These are phyloP conservation scores for Anthracocystis panici-leucophaei DNA, from an alignment of 1,284 basidiomycete genomes.

Conservation along the genomic window DNA sequence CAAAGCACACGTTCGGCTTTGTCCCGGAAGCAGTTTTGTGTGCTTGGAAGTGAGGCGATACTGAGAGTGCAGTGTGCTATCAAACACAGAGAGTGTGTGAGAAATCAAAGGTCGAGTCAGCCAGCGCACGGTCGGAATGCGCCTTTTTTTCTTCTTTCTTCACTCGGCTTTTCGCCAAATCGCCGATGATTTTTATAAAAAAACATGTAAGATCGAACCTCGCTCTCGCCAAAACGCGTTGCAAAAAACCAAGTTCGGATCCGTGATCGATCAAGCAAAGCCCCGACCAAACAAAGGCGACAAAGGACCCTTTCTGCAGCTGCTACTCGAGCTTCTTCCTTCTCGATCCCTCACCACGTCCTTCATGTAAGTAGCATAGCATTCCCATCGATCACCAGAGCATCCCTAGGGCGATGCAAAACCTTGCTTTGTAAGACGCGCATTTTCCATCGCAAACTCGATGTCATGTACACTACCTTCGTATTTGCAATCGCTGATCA, in stretches of 20 bases:
- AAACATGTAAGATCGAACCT: constrained; percentile 22
- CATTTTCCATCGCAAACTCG: neutral
- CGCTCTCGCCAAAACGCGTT: neutral
- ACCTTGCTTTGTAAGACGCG: neutral
- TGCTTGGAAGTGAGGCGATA: neutral
- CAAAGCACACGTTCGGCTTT: constrained; percentile 9
- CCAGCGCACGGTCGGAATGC: constrained; percentile 13
- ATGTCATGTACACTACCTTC: neutral
- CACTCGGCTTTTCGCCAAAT: constrained; percentile 41
- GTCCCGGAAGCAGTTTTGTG: constrained; percentile 8
- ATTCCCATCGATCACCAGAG: neutral
- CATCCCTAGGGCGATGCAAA: neutral
- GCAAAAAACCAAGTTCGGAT: constrained; percentile 9
- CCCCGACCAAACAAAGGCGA: constrained; percentile 3
- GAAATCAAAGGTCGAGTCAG: constrained; percentile 30
- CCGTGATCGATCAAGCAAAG: constrained; percentile 25
- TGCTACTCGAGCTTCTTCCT: neutral
- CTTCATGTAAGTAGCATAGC: constrained; percentile 21
- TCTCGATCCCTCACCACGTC: constrained; percentile 9
- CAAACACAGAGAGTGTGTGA: neutral
- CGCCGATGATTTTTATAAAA: constrained; percentile 1
- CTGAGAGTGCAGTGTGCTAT: neutral
- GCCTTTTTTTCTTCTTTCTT: neutral
- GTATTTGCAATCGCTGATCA: neutral
- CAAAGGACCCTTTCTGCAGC: constrained; percentile 8